phyloP scores from a whole-genome alignment of 2,329 filamentous ascomycete genomes.

The Stenocarpella maydis region DNA sequence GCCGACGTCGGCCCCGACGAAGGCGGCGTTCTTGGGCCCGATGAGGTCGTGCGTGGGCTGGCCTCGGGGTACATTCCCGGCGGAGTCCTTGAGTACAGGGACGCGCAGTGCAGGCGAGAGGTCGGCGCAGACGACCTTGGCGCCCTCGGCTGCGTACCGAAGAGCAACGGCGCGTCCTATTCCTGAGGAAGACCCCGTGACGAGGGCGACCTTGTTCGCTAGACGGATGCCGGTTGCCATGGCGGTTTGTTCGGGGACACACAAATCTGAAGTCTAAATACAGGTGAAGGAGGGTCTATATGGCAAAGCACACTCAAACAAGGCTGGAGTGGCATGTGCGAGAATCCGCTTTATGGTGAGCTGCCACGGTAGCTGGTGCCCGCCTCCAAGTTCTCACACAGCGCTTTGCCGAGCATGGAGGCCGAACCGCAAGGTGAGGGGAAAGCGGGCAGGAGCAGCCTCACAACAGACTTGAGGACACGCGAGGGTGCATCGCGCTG shows the following conservation, averaged over 20 bases:
- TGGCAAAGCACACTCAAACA: not conserved
- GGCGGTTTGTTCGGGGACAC: not conserved
- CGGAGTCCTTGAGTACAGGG: not conserved
- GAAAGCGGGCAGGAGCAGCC: constrained; percentile 2
- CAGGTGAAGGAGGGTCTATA: not conserved
- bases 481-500: not conserved
- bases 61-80: not conserved
- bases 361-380: too few relatives aligned
- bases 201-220: constrained; percentile 12
- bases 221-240: constrained; percentile 15
- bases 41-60: constrained; percentile 9
- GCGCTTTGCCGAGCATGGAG: not conserved
- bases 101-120: not conserved
- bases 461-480: not conserved
- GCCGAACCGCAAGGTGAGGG: constrained; percentile 5
- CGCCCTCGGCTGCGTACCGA: constrained; percentile 14
- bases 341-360: not conserved
- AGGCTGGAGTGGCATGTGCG: not conserved
- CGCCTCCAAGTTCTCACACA: not conserved
- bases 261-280: not conserved
- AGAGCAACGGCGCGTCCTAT: constrained; percentile 12
- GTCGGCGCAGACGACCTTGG: constrained; percentile 18
- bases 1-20: constrained; percentile 5
- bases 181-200: constrained; percentile 19
- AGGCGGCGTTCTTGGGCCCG: not conserved